A percentile compares a stretch with the other conserved stretches of the same genome.
These are phyloP conservation scores for Mucuna pruriens DNA, from an alignment of 306 rosid species.

Conservation along the genomic window DNA sequence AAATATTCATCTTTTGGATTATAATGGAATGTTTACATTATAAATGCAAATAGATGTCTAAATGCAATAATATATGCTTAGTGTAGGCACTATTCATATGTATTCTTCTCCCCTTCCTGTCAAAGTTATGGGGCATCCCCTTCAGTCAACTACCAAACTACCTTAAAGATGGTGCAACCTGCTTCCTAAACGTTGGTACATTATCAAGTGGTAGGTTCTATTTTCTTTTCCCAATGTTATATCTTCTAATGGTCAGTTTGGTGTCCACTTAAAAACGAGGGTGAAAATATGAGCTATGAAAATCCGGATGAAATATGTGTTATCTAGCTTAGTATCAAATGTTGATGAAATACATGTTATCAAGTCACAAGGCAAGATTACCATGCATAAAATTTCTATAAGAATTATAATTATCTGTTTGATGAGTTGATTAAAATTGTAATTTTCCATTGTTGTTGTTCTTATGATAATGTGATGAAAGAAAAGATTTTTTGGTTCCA, in stretches of 20 bases:
- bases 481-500: conserved; percentile 37
- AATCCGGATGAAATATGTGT: no score
- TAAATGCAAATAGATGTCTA: conserved; percentile 23
- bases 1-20: conserved; percentile 12
- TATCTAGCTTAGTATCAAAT: no score
- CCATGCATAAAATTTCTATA: conserved; percentile 12
- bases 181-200: conserved; percentile 78
- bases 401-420: conserved; percentile 21
- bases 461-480: conserved; percentile 15
- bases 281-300: background rate
- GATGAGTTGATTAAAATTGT: conserved; percentile 5
- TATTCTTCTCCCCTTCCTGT: conserved; percentile 80
- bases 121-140: conserved; percentile 90
- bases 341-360: no score
- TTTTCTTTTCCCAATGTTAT: conserved; percentile 21
- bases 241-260: background rate
- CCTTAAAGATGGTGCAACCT: conserved; percentile 87
- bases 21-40: background rate
- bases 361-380: conserved; percentile 7
- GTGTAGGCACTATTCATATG: conserved; percentile 82
- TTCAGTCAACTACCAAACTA: conserved; percentile 82
- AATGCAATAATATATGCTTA: conserved; percentile 33
- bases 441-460: background rate
- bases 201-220: conserved; percentile 65
- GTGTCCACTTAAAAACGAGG: background rate